A percentile compares a stretch with the other conserved stretches of the same genome.
These are phyloP conservation scores for Cupressus sempervirens DNA, from an alignment of 75 land plant species.

Conservation along the genomic window DNA sequence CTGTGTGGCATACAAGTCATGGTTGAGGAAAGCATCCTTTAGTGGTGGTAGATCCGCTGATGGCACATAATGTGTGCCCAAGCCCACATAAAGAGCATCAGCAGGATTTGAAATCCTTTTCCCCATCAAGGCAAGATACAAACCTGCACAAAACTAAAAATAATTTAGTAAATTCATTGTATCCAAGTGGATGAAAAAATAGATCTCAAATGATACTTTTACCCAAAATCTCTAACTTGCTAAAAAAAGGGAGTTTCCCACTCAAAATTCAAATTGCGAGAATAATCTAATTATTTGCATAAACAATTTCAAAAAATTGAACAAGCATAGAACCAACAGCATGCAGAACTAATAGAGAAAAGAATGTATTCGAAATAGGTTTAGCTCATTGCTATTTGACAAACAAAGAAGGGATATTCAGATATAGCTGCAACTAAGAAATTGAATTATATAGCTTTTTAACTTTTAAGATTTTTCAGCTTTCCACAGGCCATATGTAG, in stretches of 20 bases:
- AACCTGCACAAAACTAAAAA: constrained; percentile 42
- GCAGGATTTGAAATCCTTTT: constrained; percentile 75
- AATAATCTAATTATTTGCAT: neutral
- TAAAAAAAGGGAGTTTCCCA: neutral
- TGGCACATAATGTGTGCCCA: constrained; percentile 89
- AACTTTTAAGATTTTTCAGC: neutral
- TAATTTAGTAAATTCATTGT: neutral
- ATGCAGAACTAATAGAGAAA: neutral
- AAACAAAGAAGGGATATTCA: neutral
- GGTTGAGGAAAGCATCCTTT: constrained; percentile 59
- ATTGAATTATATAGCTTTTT: neutral
- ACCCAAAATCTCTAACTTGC: neutral
- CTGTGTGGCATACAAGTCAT: constrained; percentile 51
- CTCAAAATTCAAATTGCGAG: neutral
- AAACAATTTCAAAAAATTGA: neutral
- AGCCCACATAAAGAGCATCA: constrained; percentile 84
- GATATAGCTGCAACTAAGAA: neutral
- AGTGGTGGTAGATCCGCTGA: constrained; percentile 64
- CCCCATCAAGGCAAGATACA: constrained; percentile 89
- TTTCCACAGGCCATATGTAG: neutral
- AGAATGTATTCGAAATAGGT: neutral
- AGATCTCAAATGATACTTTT: neutral
- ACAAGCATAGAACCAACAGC: neutral
- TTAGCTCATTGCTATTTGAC: neutral
- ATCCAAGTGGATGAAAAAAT: neutral